A percentile compares a stretch with the other conserved stretches of the same genome.
phyloP scores from a whole-genome alignment of 331 rosid genomes.

The Arachis monticola region DNA sequence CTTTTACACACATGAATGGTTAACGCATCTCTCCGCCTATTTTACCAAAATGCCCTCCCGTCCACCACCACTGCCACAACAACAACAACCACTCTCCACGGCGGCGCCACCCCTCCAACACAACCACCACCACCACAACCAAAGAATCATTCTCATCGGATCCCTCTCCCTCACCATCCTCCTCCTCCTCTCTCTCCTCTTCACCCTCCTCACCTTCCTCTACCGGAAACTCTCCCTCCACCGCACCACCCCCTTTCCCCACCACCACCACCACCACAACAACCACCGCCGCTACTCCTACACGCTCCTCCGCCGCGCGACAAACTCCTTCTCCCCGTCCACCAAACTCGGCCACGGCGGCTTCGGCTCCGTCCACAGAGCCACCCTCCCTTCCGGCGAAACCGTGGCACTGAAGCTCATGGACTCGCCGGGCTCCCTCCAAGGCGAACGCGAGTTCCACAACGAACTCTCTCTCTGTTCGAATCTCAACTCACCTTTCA shows the following conservation, averaged over 20 bases:
- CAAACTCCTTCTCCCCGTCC: constrained; percentile 70
- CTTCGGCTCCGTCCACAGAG: constrained; percentile 90
- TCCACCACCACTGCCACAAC: constrained; percentile 48
- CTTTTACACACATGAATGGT: constrained; percentile 43
- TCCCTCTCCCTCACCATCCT: constrained; percentile 33
- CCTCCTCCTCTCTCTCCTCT: constrained; percentile 44
- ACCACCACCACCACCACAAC: neutral
- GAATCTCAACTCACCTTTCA: constrained; percentile 55
- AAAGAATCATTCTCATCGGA: constrained; percentile 46
- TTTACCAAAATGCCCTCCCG: constrained; percentile 71
- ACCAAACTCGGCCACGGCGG: constrained; percentile 93
- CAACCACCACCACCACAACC: neutral
- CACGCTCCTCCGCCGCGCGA: constrained; percentile 78
- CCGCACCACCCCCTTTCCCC: constrained; percentile 80
- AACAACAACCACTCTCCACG: constrained; percentile 15
- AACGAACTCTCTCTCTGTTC: constrained; percentile 82
- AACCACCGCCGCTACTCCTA: constrained; percentile 74
- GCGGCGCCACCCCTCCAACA: constrained; percentile 41
- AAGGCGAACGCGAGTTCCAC: constrained; percentile 92
- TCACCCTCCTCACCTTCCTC: constrained; percentile 61
- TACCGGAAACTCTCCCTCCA: constrained; percentile 82
- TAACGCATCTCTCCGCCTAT: constrained; percentile 32
- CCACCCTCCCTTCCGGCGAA: constrained; percentile 73
- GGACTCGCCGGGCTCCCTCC: constrained; percentile 89
- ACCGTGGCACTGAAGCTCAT: constrained; percentile 82